Base-by-base conservation (phyloP, 2,329 filamentous ascomycete species). In the Apiospora marii region DNA sequence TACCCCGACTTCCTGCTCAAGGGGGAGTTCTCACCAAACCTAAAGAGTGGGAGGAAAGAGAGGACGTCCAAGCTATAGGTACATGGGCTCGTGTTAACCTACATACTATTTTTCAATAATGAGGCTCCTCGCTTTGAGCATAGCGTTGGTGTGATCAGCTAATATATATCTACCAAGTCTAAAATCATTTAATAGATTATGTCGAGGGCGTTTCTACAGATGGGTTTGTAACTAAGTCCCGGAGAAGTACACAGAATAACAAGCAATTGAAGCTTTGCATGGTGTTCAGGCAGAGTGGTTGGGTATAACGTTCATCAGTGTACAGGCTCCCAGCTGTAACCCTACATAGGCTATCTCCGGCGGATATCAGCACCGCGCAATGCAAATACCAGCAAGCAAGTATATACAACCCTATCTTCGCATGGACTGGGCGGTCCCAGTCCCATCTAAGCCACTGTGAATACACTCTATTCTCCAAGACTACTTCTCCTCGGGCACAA, bases 1-100 rank as follows among this genome's bases (percentile, higher is more conserved):
- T 91, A 91, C 74, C 89, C 89, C 0, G 83, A 88, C 49, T 90
- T 85, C 74, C 73, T 86, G 74, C 70, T 85, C 16, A 79, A 77
- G 8, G 84, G 83, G 53, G 79, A 82, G 73, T 78, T 83, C 67
- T 83, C 82, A n/a, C 80, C 81, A 74, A 74, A 83, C 53, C 73
- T 85, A 51, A 86, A 86, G 77, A 79, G 74, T 64, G 83, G 82
- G 7, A 80, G 80, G 73, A 83, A 83, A 77, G 73, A 77, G 51
- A 64, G 53, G 30, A 81, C 79, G 68, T 73, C 84, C 1, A 87
- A 87, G 81, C 78, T 87, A 70, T 87, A 71, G 76, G 24, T 24
- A 34, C 58, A n/a, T 64, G 58, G 30, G 22, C 13, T 41, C 30
- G 5, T 13, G 12, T 8, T 8, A 41, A 14, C 10, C 10, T 41